Evolutionary conservation across 768 basidiomycete species (phyloP).

Genomic region (Termitomyces sp.): DNA sequence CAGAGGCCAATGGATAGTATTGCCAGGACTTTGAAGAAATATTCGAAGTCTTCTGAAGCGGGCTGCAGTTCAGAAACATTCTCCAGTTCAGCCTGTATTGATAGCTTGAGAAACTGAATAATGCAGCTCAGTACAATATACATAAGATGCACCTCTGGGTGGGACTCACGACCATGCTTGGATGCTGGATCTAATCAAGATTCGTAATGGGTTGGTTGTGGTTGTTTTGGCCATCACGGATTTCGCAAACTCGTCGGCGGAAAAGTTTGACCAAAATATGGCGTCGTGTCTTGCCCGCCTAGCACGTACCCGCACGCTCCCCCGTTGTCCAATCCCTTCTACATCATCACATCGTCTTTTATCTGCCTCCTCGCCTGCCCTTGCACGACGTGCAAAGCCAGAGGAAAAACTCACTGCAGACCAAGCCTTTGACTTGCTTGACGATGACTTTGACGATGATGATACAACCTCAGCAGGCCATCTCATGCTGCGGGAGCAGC

Average conservation of each 20-base stretch:
- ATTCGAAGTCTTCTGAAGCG: constrained; percentile 67
- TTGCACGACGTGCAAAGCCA: constrained; percentile 31
- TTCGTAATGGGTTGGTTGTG: constrained; percentile 4
- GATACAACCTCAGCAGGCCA: constrained; percentile 74
- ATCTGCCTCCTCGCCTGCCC: constrained; percentile 22
- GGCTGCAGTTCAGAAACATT: constrained; percentile 71
- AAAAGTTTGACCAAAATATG: constrained; percentile 13
- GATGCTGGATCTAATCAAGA: constrained; percentile 3
- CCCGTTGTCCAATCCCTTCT: constrained; percentile 3
- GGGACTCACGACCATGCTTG: constrained; percentile 50
- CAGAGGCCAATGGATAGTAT: neutral
- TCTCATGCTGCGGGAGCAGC: constrained; percentile 67
- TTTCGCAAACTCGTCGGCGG: neutral
- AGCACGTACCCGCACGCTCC: constrained; percentile 1
- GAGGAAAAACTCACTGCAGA: constrained; percentile 39
- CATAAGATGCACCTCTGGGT: neutral
- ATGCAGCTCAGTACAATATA: neutral
- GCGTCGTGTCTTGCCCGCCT: constrained; percentile 17
- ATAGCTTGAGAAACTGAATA: constrained; percentile 54
- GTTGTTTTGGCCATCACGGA: constrained; percentile 7
- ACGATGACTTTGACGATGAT: constrained; percentile 44
- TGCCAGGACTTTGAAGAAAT: constrained; percentile 74
- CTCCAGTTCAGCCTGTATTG: constrained; percentile 78
- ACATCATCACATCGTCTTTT: constrained; percentile 17
- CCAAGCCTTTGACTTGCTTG: constrained; percentile 40